A percentile compares a stretch with the other conserved stretches of the same genome.
phyloP scores from a whole-genome alignment of 768 basidiomycete species.

The Polyporus arcularius region DNA sequence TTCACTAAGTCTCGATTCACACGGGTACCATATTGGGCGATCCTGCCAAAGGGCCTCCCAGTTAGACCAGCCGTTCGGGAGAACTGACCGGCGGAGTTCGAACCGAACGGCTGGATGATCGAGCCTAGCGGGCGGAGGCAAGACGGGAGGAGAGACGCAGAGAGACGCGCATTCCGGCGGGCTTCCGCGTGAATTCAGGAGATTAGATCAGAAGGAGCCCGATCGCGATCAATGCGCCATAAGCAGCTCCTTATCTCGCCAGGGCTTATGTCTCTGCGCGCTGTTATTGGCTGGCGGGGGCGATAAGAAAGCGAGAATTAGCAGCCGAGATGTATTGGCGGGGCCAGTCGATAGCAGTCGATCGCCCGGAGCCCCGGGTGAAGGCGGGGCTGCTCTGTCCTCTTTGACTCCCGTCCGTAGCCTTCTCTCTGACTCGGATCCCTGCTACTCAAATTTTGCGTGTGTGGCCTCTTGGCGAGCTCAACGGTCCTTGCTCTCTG shows the following conservation, averaged over 20 bases:
- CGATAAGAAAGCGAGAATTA: slow-evolving; percentile 6
- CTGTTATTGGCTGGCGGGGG: slow-evolving; percentile 14
- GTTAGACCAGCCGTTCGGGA: too few species aligned
- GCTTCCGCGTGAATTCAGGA: slow-evolving; percentile 12
- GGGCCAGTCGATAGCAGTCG: not conserved
- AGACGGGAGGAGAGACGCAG: not conserved
- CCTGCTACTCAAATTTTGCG: slow-evolving; percentile 4
- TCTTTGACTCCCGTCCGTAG: slow-evolving; percentile 20
- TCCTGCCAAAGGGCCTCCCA: too few species aligned
- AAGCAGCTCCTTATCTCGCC: not conserved
- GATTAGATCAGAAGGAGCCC: slow-evolving; percentile 13
- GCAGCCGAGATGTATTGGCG: not conserved
- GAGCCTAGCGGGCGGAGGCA: not conserved
- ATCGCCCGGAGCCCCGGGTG: slow-evolving; percentile 3
- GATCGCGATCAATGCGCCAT: not conserved
- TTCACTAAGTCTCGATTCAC: too few species aligned
- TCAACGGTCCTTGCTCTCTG: slow-evolving; percentile 13
- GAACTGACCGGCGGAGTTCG: too few species aligned
- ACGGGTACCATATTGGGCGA: too few species aligned
- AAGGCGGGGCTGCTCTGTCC: slow-evolving; percentile 17
- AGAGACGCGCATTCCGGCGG: slow-evolving; percentile 9
- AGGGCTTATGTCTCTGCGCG: slow-evolving; percentile 7
- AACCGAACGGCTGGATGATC: too few species aligned
- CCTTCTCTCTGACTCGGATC: slow-evolving; percentile 15
- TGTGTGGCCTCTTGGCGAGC: not conserved